These are phyloP conservation scores for Ophiostoma sp. DNA, from an alignment of 2,329 filamentous ascomycete genomes.

Conservation along the genomic window DNA sequence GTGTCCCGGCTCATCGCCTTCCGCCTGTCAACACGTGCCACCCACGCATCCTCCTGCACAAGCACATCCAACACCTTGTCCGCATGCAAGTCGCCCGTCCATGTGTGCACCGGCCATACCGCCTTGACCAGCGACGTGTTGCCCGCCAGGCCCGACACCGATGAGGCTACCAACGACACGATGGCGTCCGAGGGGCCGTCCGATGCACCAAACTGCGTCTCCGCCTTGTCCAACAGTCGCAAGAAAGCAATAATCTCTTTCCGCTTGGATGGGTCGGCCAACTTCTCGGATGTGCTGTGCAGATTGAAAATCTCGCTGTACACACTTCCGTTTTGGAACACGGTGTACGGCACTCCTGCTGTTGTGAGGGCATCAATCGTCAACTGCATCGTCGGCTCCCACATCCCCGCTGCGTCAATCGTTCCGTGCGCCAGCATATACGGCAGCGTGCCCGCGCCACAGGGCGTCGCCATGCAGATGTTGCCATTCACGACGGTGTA, in stretches of 20 bases:
- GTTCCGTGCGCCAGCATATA: constrained; percentile 33
- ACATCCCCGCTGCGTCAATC: constrained; percentile 39
- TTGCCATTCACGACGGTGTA: constrained; percentile 36
- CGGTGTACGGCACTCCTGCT: constrained; percentile 30
- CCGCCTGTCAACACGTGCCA: constrained; percentile 18
- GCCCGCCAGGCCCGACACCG: constrained; percentile 32
- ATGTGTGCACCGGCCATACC: constrained; percentile 36
- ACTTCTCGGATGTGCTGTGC: constrained; percentile 38
- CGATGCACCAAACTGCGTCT: constrained; percentile 33
- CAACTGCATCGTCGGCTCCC: constrained; percentile 40
- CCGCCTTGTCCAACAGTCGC: constrained; percentile 36
- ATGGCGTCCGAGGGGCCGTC: constrained; percentile 32
- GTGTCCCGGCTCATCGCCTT: constrained; percentile 3
- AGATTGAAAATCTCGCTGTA: constrained; percentile 41
- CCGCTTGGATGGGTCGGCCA: constrained; percentile 34
- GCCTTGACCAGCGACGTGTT: constrained; percentile 31
- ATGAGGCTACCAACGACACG: constrained; percentile 33
- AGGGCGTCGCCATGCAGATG: constrained; percentile 36
- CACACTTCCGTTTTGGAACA: constrained; percentile 36
- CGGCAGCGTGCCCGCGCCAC: constrained; percentile 36
- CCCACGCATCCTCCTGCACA: constrained; percentile 21
- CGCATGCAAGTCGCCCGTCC: constrained; percentile 31
- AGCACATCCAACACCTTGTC: constrained; percentile 20
- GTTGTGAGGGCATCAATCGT: constrained; percentile 34
- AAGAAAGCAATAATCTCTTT: constrained; percentile 38